Evolutionary conservation across 495 filamentous ascomycete species (phyloP).

Genomic region (Annulohypoxylon maeteangense): DNA sequence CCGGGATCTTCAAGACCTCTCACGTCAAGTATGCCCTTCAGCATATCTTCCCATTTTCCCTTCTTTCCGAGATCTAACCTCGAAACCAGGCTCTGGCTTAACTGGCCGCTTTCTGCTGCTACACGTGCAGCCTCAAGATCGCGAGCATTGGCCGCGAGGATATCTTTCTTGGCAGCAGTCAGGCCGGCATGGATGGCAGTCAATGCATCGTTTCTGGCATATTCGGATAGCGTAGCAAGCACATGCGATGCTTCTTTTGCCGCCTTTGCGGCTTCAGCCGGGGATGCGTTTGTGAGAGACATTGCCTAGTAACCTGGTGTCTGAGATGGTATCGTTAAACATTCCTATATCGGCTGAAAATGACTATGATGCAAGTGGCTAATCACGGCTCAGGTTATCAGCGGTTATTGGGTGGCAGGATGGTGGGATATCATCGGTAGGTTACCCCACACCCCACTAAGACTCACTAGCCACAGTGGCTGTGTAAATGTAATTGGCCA

Average conservation of each 20-base stretch:
- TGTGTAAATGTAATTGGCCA: not conserved
- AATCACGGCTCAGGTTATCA: slow-evolving; percentile 21
- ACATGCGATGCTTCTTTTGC: slow-evolving; percentile 77
- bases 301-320: slow-evolving; percentile 58
- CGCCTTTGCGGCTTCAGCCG: slow-evolving; percentile 71
- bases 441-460: not conserved
- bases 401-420: slow-evolving; percentile 7
- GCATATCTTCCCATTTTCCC: slow-evolving; percentile 97
- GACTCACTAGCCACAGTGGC: not conserved
- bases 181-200: slow-evolving; percentile 82
- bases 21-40: slow-evolving; percentile 93
- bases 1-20: slow-evolving; percentile 86
- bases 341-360: not conserved
- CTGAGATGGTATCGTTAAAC: not conserved
- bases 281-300: slow-evolving; percentile 80
- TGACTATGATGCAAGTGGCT: slow-evolving; percentile 23
- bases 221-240: slow-evolving; percentile 71
- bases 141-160: slow-evolving; percentile 84
- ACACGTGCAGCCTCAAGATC: slow-evolving; percentile 79
- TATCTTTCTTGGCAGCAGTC: slow-evolving; percentile 70
- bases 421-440: too few species aligned
- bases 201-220: slow-evolving; percentile 82
- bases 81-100: slow-evolving; percentile 90
- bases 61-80: slow-evolving; percentile 83
- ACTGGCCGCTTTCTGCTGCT: slow-evolving; percentile 75